Evolutionary conservation across 441 rosid genomes (phyloP), one percentile per base, ranked within the genome.

Genomic region (Gossypium trilobum): DNA sequence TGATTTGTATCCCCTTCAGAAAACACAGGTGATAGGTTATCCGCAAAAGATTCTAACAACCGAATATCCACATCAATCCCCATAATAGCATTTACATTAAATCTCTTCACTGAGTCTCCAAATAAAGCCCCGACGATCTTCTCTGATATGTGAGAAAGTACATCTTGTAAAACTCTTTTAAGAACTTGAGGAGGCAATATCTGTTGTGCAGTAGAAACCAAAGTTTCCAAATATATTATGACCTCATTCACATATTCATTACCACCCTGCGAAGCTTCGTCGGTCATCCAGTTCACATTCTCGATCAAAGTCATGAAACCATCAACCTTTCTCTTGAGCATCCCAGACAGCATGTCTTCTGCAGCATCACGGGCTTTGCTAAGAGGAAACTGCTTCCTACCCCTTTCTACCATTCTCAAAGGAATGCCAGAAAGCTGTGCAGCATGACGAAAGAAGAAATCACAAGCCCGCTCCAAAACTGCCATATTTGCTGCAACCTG

Each of bases 401-500:
- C 60, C 60, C 31, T 56, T 22, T 56, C 60, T 22, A 13, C 60
- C 14, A 56, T 56, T 56, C 60, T 56, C 60, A 56, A 56, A 56
- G 31, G 31, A 56, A 56, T 22, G 60, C 60, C 60, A 3, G 60
- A 56, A 56, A 56, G 60, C 31, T 56, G 60, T 22, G 14, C 60
- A 22, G 60, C 31, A 56, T 56, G 60, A 9, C 31, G 6, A 56
- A 56, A 56, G 60, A 55, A 55, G 29, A 56, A 56, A 56, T 56
- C 60, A 56, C 60, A 56, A 56, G 60, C 60, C 5, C 60, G 60
- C 31, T 56, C 60, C 14, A 56, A 56, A 20, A 56, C 31, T 10
- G 60, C 60, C 60, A 56, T 56, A 56, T 56, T 56, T 56, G 60
- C 60, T 10, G 60, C 60, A 56, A 56, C 14, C 60, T 56, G 60